Evolutionary conservation across 2,329 filamentous ascomycete species (phyloP), one percentile per base, ranked within the genome.

Genomic region (Rhynchosporium graminicola): DNA sequence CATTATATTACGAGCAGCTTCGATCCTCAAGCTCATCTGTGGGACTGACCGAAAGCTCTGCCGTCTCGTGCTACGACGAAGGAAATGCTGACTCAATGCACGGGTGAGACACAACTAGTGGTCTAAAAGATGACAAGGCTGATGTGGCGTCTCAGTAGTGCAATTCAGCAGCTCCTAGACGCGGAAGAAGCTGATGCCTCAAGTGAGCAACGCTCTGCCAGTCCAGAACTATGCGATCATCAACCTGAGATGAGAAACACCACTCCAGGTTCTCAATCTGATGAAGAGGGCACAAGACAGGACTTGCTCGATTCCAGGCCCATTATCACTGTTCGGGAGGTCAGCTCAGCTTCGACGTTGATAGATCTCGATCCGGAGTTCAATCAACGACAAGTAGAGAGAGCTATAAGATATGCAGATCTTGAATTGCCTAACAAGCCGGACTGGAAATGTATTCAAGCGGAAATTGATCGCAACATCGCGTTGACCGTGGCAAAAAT

Each of bases 401-500:
- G 48, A 55, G 62, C 50, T 36, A 51, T 59, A 20, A 62, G 54
- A 51, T 58, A 64, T 59, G 42, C 47, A 36, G 36, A 9, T 6
- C 48, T 59, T 36, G 42, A 26, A 29, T n/a, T 54, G 3, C 9
- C 36, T 10, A 7, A 8, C 0, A 38, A 46, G 10, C 38, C 33
- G 33, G 38, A 55, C 20, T 52, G 42, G 56, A 45, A 33, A 28
- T 36, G 15, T n/a, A 48, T 48, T 26, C 15, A 36, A 46, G 33
- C 54, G 31, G 36, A 38, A 28, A 62, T 67, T 55, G 52, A 60
- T n/a, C 54, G 57, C 38, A 66, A 48, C 26, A 67, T 71, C 28
- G 65, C 61, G 60, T 33, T 61, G 38, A 67, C 65, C 9, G 61
- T 68, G 15, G 65, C 65, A 10, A 68, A 57, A 54, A 69, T 69